Evolutionary conservation across 371 early-diverging fungal genomes (phyloP), one percentile per base, ranked within the genome.

Genomic region (Nosema bombycis): DNA sequence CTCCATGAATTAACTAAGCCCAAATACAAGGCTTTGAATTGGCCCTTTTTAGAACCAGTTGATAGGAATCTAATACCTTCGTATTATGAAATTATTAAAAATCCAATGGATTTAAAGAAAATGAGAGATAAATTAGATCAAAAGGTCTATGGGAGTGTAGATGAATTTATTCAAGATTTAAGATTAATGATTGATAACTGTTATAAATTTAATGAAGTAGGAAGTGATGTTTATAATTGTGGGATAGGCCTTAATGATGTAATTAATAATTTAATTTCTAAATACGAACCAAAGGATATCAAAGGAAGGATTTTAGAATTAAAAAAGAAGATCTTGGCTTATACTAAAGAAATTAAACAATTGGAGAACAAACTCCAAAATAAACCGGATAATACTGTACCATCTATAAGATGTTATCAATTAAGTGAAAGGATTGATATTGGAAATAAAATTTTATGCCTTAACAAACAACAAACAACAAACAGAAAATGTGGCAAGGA

Each of bases 121-220:
- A 83, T 84, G 61, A 65, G 71, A 29, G 73, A 24, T 23, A 84
- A 84, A 70, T 72, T 85, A 12, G 63, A 61, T n/a, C 32, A 32
- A 3, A 70, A 67, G 29, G 55, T 74, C 30, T 86, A 86, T 70
- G 12, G 67, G 2, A 58, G 37, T 2, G 24, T 67, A 15, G 69
- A 72, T 6, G 86, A 85, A 61, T 86, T 85, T 80, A 24, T 36
- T 18, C 57, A 30, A 23, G 86, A 86, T 75, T 74, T 86, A 46
- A 72, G 75, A 38, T 57, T 83, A 28, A 85, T 86, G 88, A 89
- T 96, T 80, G 85, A 88, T 58, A 98, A 98, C 85, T 96, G 97
- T 85, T 92, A 90, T 77, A 85, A 85, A 0, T 99, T 94, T 86
- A 99, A 99, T 79, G 91, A 91, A 1, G 88, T 90, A 2, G 91